A percentile compares a stretch with the other conserved stretches of the same genome.
Conservation (phyloP, 78 protist genomes). For the Cavenderia fasciculata region DNA sequence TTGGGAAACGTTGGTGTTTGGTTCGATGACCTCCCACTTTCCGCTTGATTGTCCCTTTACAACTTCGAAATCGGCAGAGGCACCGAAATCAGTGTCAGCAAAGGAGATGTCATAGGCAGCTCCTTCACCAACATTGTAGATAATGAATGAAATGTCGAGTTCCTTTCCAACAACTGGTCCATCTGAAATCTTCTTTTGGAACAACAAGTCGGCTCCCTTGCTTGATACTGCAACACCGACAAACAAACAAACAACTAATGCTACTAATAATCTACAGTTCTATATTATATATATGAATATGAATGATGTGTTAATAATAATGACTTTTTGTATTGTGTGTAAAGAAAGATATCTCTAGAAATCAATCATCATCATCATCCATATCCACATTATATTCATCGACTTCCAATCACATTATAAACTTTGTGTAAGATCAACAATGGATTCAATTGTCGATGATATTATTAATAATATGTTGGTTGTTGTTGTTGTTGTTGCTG, state of each 20-base stretch:
- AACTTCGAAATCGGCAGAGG: constrained; percentile 21
- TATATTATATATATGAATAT: no score
- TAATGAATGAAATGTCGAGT: constrained; percentile 18
- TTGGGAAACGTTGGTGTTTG: constrained; percentile 18
- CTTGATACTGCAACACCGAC: neutral
- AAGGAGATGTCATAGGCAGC: constrained; percentile 49
- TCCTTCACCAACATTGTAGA: constrained; percentile 67
- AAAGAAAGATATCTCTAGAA: neutral
- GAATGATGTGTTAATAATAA: neutral
- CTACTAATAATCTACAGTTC: constrained; percentile 25
- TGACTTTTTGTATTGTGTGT: neutral
- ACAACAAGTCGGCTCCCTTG: constrained; percentile 53
- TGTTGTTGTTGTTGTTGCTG: no score
- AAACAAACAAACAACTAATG: constrained; percentile 29
- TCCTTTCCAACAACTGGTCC: constrained; percentile 78
- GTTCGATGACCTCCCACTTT: constrained; percentile 17
- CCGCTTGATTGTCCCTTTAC: constrained; percentile 31
- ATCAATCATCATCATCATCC: neutral
- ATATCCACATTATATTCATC: no score
- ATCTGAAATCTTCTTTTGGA: constrained; percentile 63
- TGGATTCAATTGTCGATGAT: neutral
- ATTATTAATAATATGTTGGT: neutral
- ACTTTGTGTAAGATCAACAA: neutral
- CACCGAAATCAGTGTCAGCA: constrained; percentile 21
- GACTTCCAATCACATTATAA: neutral